These are phyloP conservation scores for Ascoidea asiatica DNA, from an alignment of 805 yeast genomes.

Conservation along the genomic window DNA sequence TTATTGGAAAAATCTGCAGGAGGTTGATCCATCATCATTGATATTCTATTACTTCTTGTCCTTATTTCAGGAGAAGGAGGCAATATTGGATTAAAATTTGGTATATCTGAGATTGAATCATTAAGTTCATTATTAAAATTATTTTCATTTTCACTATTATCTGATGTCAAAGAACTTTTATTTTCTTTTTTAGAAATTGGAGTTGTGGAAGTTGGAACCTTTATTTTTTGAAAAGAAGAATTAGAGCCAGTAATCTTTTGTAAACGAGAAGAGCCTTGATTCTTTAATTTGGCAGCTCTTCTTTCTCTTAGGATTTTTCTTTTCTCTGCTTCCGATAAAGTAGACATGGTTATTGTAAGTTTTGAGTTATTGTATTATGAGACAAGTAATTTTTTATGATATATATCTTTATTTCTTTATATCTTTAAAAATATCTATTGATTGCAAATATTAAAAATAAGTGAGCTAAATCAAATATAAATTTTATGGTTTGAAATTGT, in stretches of 20 bases:
- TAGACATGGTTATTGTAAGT: too few relatives aligned
- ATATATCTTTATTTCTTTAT: too few relatives aligned
- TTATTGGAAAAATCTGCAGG: too few relatives aligned
- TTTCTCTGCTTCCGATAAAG: slow-evolving; percentile 8
- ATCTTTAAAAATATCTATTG: too few relatives aligned
- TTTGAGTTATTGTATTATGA: too few relatives aligned
- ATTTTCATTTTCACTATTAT: not conserved
- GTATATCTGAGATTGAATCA: too few relatives aligned
- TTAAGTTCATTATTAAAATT: too few relatives aligned
- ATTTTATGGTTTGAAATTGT: too few relatives aligned
- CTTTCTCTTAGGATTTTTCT: slow-evolving; percentile 9
- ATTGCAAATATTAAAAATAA: too few relatives aligned
- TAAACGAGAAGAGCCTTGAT: slow-evolving; percentile 4
- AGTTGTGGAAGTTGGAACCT: not conserved
- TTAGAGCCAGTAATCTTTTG: slow-evolving; percentile 9
- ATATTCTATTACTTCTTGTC: not conserved
- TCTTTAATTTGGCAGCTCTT: slow-evolving; percentile 10
- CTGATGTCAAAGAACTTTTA: not conserved
- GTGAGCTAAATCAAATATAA: too few relatives aligned
- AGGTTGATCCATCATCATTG: not conserved
- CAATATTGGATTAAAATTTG: not conserved
- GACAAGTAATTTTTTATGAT: too few relatives aligned
- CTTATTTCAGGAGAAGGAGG: not conserved
- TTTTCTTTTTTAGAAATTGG: not conserved
- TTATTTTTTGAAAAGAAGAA: slow-evolving; percentile 8